phyloP scores from a whole-genome alignment of 2,329 filamentous ascomycete species.

The Cordyceps pruinosa region DNA sequence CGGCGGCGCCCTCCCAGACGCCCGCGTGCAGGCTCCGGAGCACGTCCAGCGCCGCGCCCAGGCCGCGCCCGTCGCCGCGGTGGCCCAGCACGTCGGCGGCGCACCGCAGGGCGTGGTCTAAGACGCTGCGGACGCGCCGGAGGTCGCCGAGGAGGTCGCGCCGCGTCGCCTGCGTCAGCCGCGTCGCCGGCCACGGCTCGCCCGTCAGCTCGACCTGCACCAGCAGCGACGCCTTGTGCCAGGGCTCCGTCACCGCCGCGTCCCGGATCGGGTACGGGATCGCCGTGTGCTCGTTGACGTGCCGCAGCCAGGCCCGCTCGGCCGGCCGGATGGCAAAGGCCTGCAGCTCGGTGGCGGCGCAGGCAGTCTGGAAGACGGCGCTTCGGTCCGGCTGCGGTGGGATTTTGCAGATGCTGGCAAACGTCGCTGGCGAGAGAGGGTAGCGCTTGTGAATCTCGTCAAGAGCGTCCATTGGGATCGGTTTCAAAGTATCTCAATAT shows the following conservation, averaged over 20 bases:
- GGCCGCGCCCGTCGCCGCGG: conserved; percentile 55
- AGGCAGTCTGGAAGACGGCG: conserved; percentile 31
- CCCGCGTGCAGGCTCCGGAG: conserved; percentile 68
- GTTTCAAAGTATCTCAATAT: neutral
- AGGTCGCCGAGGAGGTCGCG: conserved; percentile 28
- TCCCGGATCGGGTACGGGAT: conserved; percentile 32
- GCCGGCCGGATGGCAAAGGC: conserved; percentile 29
- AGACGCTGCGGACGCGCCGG: conserved; percentile 24
- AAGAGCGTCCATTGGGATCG: neutral
- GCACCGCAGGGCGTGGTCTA: conserved; percentile 31
- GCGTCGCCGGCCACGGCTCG: conserved; percentile 53
- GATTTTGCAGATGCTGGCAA: conserved; percentile 25
- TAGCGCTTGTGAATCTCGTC: conserved; percentile 29
- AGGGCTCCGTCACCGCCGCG: conserved; percentile 47
- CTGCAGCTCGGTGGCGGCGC: conserved; percentile 31
- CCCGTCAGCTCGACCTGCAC: conserved; percentile 64
- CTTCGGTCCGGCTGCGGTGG: conserved; percentile 22
- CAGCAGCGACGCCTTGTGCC: conserved; percentile 70
- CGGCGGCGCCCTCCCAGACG: conserved; percentile 64
- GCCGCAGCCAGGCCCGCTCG: conserved; percentile 30
- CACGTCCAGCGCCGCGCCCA: conserved; percentile 66
- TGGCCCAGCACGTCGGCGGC: conserved; percentile 32
- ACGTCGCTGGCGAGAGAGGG: conserved; percentile 25
- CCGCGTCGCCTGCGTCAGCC: conserved; percentile 25
- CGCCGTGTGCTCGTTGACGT: conserved; percentile 31